Conservation (phyloP, 192 early-diverging fungal genomes). For the Haplosporangium gracile region DNA sequence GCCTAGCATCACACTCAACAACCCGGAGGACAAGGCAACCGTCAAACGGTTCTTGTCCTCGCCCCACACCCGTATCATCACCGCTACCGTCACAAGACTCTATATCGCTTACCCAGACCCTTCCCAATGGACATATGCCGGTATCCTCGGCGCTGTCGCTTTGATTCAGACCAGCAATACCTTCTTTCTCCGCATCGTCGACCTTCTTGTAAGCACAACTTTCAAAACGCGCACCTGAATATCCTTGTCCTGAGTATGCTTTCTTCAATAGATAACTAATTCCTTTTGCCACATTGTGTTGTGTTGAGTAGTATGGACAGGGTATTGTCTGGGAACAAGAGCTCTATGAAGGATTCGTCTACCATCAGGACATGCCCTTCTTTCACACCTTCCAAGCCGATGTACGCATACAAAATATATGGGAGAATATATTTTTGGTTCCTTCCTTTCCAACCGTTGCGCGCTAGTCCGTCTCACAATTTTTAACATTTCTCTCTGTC, state of each 20-base stretch:
- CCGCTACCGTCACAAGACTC: conserved; percentile 80
- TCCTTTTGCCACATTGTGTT: background rate
- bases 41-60: conserved; percentile 61
- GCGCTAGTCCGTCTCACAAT: background rate
- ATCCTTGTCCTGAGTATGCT: background rate
- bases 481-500: background rate
- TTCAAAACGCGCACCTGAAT: background rate
- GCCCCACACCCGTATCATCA: conserved; percentile 76
- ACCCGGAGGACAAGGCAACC: conserved; percentile 71
- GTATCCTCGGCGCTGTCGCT: conserved; percentile 76
- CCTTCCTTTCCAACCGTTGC: background rate
- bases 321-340: conserved; percentile 86
- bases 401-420: conserved; percentile 44
- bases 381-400: conserved; percentile 81
- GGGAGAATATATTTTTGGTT: background rate
- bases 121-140: conserved; percentile 75
- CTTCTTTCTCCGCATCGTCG: conserved; percentile 79
- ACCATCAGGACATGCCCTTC: conserved; percentile 68
- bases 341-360: conserved; percentile 78
- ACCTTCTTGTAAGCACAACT: conserved; percentile 63
- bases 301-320: conserved; percentile 48
- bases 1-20: conserved; percentile 71
- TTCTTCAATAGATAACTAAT: background rate
- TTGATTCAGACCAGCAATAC: conserved; percentile 65
- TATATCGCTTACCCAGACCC: conserved; percentile 79